Evolutionary conservation across 1,139 yeast species (phyloP).

Genomic region (Lodderomyces oxycetoniae): DNA sequence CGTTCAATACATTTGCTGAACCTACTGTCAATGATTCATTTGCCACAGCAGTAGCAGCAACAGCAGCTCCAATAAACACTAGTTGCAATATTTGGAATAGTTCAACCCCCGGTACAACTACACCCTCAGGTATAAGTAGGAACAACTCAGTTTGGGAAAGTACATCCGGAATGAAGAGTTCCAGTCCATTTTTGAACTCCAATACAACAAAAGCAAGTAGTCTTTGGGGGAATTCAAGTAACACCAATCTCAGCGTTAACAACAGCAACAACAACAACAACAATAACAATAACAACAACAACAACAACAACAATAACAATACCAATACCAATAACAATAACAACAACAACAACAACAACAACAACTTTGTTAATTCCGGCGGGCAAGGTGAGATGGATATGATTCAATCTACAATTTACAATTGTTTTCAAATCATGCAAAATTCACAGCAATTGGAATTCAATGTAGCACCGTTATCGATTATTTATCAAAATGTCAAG

Average conservation of each 20-base stretch:
- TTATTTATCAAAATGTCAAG: conserved; percentile 32
- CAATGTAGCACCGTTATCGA: conserved; percentile 35
- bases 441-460: conserved; percentile 33
- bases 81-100: conserved; percentile 21
- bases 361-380: not conserved
- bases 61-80: conserved; percentile 7
- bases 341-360: not conserved
- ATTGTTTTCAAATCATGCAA: conserved; percentile 33
- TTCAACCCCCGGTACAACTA: conserved; percentile 8
- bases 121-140: conserved; percentile 4
- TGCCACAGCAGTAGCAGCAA: conserved; percentile 1
- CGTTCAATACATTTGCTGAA: conserved; percentile 14
- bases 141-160: conserved; percentile 34
- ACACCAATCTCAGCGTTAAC: not conserved
- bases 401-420: conserved; percentile 22
- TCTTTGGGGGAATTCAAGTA: conserved; percentile 6
- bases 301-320: not conserved
- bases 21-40: conserved; percentile 10
- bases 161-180: too few species aligned
- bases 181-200: conserved; percentile 7
- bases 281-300: conserved; percentile 2
- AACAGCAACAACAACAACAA: conserved; percentile 4
- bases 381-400: conserved; percentile 9
- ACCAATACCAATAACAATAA: not conserved
- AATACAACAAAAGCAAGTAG: conserved; percentile 6